Evolutionary conservation across 345 rosid genomes (phyloP), one percentile per base, ranked within the genome.

Genomic region (Toxicodendron radicans): DNA sequence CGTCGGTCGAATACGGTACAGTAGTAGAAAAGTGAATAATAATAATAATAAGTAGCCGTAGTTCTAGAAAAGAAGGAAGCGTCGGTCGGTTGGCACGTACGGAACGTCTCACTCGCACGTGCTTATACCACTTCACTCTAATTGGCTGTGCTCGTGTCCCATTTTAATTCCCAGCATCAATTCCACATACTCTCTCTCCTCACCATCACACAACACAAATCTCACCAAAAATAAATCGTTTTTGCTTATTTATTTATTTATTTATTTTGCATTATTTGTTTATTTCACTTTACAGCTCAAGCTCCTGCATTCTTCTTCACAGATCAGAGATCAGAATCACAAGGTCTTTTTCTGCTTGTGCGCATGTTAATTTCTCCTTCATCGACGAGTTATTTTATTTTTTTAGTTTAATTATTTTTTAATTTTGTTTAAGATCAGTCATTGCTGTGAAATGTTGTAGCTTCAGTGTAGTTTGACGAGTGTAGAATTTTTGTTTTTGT

Each of bases 1-100:
- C 43, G 9, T 1, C 43, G 43, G 43, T 38, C 9, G 43, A 38
- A 38, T 38, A 38, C 43, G 8, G 43, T 38, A 38, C 8, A 38
- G 43, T 38, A 38, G 8, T 38, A 7, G 43, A 38, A 38, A 38
- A 5, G 43, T 38, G 43, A 38, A 38, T 8, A 7, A 5, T 5
- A 38, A 38, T 8, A 7, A 5, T 5, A 13, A 16, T 24, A 66
- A 46, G 58, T 18, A n/a, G 66, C 74, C 58, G 58, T 57, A 45
- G 70, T 35, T 68, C 27, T 45, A 13, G 68, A 56, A 16, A 16
- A 41, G n/a, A 16, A 61, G 38, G 63, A 73, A 79, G 74, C 46
- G 58, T 87, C 43, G 6, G 92, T 88, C 95, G 92, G 95, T 86
- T 78, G 81, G 86, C 91, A 92, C 93, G 93, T 86, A 80, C 66